Conservation (phyloP, 768 basidiomycete genomes). For the Filobasidium floriforme region DNA sequence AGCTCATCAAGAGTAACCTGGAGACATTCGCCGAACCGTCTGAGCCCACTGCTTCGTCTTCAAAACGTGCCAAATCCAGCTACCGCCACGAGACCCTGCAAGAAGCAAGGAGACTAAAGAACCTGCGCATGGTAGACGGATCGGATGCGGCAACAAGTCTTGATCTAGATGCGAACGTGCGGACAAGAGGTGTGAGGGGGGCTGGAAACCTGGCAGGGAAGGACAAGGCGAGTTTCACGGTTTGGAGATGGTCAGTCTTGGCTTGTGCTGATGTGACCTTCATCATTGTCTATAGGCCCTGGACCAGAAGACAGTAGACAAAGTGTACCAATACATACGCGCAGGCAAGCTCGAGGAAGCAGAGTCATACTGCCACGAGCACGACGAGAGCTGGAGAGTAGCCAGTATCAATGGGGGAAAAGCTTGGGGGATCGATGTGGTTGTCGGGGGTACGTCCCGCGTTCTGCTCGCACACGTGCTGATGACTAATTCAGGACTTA, state of each 20-base stretch:
- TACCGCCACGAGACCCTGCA: slow-evolving; percentile 9
- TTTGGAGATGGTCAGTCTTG: slow-evolving; percentile 4
- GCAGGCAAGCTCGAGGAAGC: slow-evolving; percentile 80
- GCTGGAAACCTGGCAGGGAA: slow-evolving; percentile 11
- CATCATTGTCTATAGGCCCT: slow-evolving; percentile 55
- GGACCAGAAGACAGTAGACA: slow-evolving; percentile 58
- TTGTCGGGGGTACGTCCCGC: neutral
- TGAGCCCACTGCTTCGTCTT: neutral
- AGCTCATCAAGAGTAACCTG: slow-evolving; percentile 11
- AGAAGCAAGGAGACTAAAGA: slow-evolving; percentile 2
- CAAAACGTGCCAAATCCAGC: slow-evolving; percentile 1
- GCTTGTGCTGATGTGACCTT: slow-evolving; percentile 31
- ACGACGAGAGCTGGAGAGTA: slow-evolving; percentile 85
- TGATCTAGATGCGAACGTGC: slow-evolving; percentile 20
- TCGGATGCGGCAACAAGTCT: slow-evolving; percentile 5
- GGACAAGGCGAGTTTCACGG: neutral
- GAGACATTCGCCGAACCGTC: neutral
- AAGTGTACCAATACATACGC: slow-evolving; percentile 65
- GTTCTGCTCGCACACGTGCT: neutral
- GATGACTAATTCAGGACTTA: neutral
- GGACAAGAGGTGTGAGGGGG: slow-evolving; percentile 14
- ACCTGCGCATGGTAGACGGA: neutral
- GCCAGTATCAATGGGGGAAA: slow-evolving; percentile 77
- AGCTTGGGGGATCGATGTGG: slow-evolving; percentile 50
- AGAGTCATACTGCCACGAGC: slow-evolving; percentile 67